These are phyloP conservation scores for Pythium biforme DNA, from an alignment of 352 stramenopile species.

Conservation along the genomic window DNA sequence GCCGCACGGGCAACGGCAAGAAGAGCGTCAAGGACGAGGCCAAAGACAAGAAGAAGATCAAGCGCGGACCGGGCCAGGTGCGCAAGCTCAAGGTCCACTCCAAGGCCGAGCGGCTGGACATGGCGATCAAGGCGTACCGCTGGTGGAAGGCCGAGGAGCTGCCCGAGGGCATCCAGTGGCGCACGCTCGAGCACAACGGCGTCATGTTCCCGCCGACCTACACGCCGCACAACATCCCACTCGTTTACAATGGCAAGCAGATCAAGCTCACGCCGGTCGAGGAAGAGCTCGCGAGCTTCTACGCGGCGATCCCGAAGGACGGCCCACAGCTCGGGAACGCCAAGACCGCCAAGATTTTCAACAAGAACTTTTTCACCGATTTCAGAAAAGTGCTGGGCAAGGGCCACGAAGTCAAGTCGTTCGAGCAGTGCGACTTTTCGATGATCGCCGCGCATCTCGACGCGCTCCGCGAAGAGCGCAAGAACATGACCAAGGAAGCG, in stretches of 20 bases:
- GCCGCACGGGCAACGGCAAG: slow-evolving; percentile 30
- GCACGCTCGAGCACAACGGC: slow-evolving; percentile 99
- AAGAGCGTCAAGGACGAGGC: slow-evolving; percentile 34
- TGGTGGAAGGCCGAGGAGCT: slow-evolving; percentile 98
- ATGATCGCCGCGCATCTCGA: slow-evolving; percentile 92
- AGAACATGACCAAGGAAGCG: slow-evolving; percentile 96
- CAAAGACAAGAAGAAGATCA: slow-evolving; percentile 33
- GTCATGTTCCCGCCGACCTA: slow-evolving; percentile 97
- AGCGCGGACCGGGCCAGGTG: slow-evolving; percentile 54
- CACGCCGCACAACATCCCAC: slow-evolving; percentile 93
- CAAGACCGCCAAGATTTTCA: slow-evolving; percentile 97
- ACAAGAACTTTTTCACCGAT: slow-evolving; percentile 99
- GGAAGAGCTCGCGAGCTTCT: slow-evolving; percentile 95
- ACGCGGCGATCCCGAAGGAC: slow-evolving; percentile 95
- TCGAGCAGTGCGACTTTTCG: slow-evolving; percentile 98
- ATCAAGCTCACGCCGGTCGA: slow-evolving; percentile 94
- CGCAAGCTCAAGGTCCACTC: slow-evolving; percentile 93
- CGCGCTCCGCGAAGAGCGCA: slow-evolving; percentile 91
- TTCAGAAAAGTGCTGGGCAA: slow-evolving; percentile 92
- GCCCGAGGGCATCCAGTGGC: slow-evolving; percentile 95
- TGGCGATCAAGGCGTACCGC: slow-evolving; percentile 98
- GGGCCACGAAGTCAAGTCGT: slow-evolving; percentile 92
- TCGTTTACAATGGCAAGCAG: slow-evolving; percentile 93
- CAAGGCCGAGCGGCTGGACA: slow-evolving; percentile 92
- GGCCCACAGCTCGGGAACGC: slow-evolving; percentile 97